Conservation (phyloP, 2,329 filamentous ascomycete genomes). For the Aspergillus sp. region DNA sequence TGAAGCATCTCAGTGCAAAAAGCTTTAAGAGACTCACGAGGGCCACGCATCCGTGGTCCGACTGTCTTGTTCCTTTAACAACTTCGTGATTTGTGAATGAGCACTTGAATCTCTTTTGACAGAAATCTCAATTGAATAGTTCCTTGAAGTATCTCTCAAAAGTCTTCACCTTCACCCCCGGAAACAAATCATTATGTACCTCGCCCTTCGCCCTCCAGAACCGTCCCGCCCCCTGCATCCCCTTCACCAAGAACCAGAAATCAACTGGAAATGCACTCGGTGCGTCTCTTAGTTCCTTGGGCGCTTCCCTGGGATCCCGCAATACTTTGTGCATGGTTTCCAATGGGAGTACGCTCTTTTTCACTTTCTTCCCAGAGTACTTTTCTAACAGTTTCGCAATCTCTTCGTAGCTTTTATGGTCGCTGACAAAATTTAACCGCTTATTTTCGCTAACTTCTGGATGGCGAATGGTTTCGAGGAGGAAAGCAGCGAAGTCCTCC, state of each 20-base stretch:
- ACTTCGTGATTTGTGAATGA: too few species aligned
- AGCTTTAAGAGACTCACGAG: too few species aligned
- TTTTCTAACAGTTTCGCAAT: conserved; percentile 15
- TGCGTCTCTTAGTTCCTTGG: conserved; percentile 7
- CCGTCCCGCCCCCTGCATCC: conserved; percentile 14
- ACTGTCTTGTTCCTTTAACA: too few species aligned
- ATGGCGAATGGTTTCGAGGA: conserved; percentile 18
- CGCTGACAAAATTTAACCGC: conserved; percentile 17
- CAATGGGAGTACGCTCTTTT: conserved; percentile 4
- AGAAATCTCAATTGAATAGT: not conserved
- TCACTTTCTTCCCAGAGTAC: conserved; percentile 13
- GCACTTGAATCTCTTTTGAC: too few species aligned
- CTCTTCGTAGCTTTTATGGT: conserved; percentile 16
- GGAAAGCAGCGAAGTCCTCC: conserved; percentile 19
- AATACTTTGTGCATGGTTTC: conserved; percentile 15
- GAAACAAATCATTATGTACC: conserved; percentile 13
- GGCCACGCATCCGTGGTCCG: too few species aligned
- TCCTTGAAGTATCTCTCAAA: conserved; percentile 9
- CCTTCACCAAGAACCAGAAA: conserved; percentile 20
- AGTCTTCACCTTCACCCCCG: not conserved
- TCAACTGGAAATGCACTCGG: conserved; percentile 15
- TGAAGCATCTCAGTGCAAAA: too few species aligned
- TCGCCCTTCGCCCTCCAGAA: conserved; percentile 14
- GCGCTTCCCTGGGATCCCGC: conserved; percentile 6
- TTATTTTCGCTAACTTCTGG: conserved; percentile 17